Evolutionary conservation across 441 rosid species (phyloP), one percentile per base, ranked within the genome.

Genomic region (Erodium trifolium): DNA sequence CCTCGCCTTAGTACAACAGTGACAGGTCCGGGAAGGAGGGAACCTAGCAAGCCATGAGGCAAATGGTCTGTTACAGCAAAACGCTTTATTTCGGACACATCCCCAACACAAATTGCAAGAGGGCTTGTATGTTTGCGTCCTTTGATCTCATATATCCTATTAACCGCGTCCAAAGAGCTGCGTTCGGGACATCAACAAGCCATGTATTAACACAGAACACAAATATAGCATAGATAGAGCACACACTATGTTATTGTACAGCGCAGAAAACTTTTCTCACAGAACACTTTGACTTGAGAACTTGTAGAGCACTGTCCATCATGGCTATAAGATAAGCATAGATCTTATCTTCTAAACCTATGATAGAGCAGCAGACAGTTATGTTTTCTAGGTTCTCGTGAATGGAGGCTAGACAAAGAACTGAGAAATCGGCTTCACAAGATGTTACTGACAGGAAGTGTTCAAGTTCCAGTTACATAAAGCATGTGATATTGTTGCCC

Each of bases 11-110:
- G 79, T 8, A 93, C 82, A 27, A 88, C 82, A 34, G 99, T 94
- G 53, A 94, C 97, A 19, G 99, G 93, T 27, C 96, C 97, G 0
- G 97, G 97, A 65, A 91, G 92, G 74, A 93, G 92, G 12, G 91
- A 75, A 65, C 79, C 84, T 0, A 94, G 96, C 75, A 94, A 78
- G 72, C 93, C 92, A 68, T 71, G 77, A 57, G 99, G 96, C 68
- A 91, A 77, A 83, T 91, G 96, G 66, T 87, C 91, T 27, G 84
- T 84, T 7, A 76, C 80, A 66, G 93, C 92, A 72, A 86, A 86
- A 57, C 84, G 82, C 70, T 80, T 74, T 41, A 94, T 85, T 72
- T 88, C 96, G 17, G 81, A 83, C 16, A 87, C 96, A 82, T 94
- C 94, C 1, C 92, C 97, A 63, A 90, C 90, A 60, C 94, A 88